These are phyloP conservation scores for Beta macrorhiza DNA, from an alignment of 179 eudicot species.

Conservation along the genomic window DNA sequence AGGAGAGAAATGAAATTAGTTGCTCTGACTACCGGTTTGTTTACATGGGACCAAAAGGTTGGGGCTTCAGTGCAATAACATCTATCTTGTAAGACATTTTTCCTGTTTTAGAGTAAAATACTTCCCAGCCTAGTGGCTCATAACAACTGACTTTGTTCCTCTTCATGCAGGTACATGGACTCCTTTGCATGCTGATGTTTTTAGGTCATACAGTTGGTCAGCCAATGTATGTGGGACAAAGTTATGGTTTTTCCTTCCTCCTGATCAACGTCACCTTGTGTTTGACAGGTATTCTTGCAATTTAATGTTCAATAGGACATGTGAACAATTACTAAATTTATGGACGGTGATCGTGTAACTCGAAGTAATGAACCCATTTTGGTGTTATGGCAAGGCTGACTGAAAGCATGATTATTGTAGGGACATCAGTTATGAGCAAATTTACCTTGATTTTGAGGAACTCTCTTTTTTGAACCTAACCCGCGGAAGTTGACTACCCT, in stretches of 20 bases:
- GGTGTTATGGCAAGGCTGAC: background rate
- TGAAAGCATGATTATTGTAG: background rate
- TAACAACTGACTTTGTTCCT: constrained; percentile 13
- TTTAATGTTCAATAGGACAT: background rate
- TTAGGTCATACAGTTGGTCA: constrained; percentile 99
- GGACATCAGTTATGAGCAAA: background rate
- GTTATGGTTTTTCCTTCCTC: constrained; percentile 85
- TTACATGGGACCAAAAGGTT: constrained; percentile 99
- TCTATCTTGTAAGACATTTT: constrained; percentile 33
- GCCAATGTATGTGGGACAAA: constrained; percentile 95
- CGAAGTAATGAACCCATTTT: background rate
- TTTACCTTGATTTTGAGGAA: background rate
- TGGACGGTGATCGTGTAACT: constrained; percentile 11
- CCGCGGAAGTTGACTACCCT: too few species aligned
- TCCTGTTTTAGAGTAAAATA: constrained; percentile 3
- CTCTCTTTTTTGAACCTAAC: too few species aligned
- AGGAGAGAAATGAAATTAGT: constrained; percentile 55
- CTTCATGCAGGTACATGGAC: constrained; percentile 92
- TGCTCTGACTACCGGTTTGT: constrained; percentile 99
- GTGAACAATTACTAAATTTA: background rate
- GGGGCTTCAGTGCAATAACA: constrained; percentile 32
- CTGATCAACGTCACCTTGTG: constrained; percentile 71
- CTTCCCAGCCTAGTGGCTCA: background rate
- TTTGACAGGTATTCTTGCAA: constrained; percentile 67
- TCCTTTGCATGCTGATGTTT: constrained; percentile 98